phyloP scores from a whole-genome alignment of 306 rosid genomes.

The Malus asiatica region DNA sequence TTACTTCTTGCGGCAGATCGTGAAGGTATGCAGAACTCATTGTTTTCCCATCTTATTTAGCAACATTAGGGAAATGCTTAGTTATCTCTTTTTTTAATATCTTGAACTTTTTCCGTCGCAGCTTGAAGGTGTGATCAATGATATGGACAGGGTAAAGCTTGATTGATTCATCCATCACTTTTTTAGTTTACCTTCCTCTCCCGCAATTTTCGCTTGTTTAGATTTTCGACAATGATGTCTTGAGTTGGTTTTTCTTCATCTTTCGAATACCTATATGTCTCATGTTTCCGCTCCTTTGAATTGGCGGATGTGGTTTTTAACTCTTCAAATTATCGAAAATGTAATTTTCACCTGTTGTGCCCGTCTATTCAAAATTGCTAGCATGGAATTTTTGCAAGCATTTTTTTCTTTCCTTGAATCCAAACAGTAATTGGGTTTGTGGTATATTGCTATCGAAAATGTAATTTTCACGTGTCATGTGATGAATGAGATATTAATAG shows the following conservation, averaged over 20 bases:
- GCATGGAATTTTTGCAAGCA: background rate
- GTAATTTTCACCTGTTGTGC: constrained; percentile 18
- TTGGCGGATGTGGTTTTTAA: constrained; percentile 35
- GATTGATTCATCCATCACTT: constrained; percentile 33
- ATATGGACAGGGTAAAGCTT: constrained; percentile 72
- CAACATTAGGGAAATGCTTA: background rate
- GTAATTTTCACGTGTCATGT: background rate
- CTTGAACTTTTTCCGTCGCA: constrained; percentile 17
- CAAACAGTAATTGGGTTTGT: background rate
- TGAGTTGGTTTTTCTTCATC: constrained; percentile 8
- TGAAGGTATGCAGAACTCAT: constrained; percentile 45
- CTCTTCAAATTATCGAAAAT: constrained; percentile 17
- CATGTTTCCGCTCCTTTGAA: background rate
- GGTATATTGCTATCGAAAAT: background rate
- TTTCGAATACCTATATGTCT: background rate
- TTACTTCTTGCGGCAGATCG: constrained; percentile 85
- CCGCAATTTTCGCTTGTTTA: constrained; percentile 3
- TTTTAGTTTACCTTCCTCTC: background rate
- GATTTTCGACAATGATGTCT: background rate
- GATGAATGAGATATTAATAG: background rate
- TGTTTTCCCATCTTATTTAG: background rate
- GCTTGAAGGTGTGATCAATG: constrained; percentile 82
- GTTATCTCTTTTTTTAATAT: background rate
- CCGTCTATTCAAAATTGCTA: background rate
- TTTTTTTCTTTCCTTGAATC: background rate